phyloP scores from a whole-genome alignment of 495 filamentous ascomycete genomes.

The Letharia columbiana region DNA sequence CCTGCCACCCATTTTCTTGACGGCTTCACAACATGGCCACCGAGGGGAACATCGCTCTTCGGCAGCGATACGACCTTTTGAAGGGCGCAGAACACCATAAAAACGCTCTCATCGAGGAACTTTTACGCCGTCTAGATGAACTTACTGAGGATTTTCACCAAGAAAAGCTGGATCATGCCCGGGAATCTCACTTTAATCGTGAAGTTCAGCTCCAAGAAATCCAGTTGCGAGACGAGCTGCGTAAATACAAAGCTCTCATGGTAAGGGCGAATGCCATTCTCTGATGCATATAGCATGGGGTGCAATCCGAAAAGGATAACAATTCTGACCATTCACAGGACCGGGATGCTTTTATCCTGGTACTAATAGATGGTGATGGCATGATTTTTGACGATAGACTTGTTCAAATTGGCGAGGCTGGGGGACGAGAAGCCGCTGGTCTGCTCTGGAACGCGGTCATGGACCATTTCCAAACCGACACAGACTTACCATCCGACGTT shows the following conservation, averaged over 20 bases:
- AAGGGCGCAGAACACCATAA: conserved; percentile 42
- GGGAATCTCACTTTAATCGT: conserved; percentile 48
- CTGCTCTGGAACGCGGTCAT: conserved; percentile 48
- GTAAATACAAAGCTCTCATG: conserved; percentile 42
- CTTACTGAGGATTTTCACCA: conserved; percentile 41
- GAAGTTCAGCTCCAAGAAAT: conserved; percentile 47
- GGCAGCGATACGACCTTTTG: conserved; percentile 42
- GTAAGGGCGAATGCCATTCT: conserved; percentile 27
- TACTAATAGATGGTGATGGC: conserved; percentile 71
- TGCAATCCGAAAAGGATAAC: background rate
- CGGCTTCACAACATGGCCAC: conserved; percentile 17
- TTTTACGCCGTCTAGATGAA: conserved; percentile 40
- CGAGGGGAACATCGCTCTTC: conserved; percentile 27
- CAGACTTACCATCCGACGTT: conserved; percentile 40
- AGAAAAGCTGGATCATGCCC: conserved; percentile 45
- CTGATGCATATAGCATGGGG: background rate
- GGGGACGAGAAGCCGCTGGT: conserved; percentile 62
- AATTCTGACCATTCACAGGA: conserved; percentile 40
- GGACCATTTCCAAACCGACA: conserved; percentile 39
- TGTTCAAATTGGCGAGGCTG: conserved; percentile 54
- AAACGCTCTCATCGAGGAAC: conserved; percentile 48
- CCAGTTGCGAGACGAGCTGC: conserved; percentile 44
- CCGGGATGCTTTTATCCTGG: conserved; percentile 64
- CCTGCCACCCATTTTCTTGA: background rate
- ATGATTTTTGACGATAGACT: conserved; percentile 65